Evolutionary conservation across 805 yeast genomes (phyloP), one percentile per base, ranked within the genome.

Genomic region (Zygosaccharomyces gambellarensis): DNA sequence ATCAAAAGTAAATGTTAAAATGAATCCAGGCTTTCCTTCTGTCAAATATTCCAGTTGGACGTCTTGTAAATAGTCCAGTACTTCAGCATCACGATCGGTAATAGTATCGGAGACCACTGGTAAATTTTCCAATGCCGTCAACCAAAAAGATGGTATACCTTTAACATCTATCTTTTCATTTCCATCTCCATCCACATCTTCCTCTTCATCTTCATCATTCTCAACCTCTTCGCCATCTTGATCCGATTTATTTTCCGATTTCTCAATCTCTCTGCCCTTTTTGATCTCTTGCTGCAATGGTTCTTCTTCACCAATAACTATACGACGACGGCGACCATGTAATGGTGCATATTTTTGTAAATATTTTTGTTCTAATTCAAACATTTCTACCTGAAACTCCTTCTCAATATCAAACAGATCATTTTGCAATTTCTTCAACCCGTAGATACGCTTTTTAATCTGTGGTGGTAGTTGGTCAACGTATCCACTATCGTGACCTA

Each of bases 131-230:
- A 94, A 74, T 5, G 98, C 95, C 17, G 98, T 94, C 61, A 92
- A 77, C 99, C 99, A 94, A 76, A 94, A 94, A 43, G 86, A 82
- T 50, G 99, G 98, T 58, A 94, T 80, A 55, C 99, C 99, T 53
- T 75, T 75, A 44, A 74, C 70, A 19, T 69, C 73, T 28, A 68
- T 75, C 1, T 63, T 65, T 29, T 70, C 78, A n/a, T 69, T 77
- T 14, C 71, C 78, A 4, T 68, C 78, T 9, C 70, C 77, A 1
- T 68, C 76, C 4, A 68, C 74, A 17, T 70, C 77, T 23, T 65
- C 73, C 17, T 68, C 71, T 8, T 66, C 73, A 3, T 70, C 76
- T 9, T 69, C 72, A 17, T 67, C 75, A 6, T 69, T 75, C 39
- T 71, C 79, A 4, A 70, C 77, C 3, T 66, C 71, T 11, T 70